Evolutionary conservation across 768 basidiomycete species (phyloP).

Genomic region (Pulveroboletus sp.): DNA sequence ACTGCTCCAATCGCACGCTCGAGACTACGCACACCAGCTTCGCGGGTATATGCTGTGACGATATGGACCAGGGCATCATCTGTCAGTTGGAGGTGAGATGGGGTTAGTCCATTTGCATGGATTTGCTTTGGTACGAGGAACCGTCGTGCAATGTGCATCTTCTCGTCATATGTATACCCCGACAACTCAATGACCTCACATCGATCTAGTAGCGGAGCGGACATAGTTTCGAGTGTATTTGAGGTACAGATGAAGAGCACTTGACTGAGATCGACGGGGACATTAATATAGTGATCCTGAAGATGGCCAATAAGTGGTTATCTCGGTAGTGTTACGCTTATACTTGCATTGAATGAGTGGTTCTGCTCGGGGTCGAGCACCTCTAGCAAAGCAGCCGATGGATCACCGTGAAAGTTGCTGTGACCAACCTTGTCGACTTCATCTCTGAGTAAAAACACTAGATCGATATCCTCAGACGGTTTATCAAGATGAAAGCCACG

Average conservation of each 20-base stretch:
- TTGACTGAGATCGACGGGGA: conserved; percentile 82
- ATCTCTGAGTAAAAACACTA: conserved; percentile 38
- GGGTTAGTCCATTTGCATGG: conserved; percentile 65
- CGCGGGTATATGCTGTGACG: conserved; percentile 78
- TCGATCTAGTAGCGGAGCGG: conserved; percentile 81
- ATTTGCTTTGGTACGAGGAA: conserved; percentile 91
- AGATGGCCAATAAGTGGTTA: background rate
- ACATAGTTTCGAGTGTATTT: conserved; percentile 85
- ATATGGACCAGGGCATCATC: conserved; percentile 69
- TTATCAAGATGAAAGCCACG: conserved; percentile 11
- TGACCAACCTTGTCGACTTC: conserved; percentile 91
- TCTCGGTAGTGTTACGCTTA: background rate
- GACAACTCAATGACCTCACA: conserved; percentile 84
- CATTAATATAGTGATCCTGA: conserved; percentile 88
- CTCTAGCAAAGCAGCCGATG: conserved; percentile 84
- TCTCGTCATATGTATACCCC: conserved; percentile 87
- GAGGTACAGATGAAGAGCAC: conserved; percentile 92
- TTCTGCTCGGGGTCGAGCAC: conserved; percentile 95
- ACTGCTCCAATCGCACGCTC: conserved; percentile 85
- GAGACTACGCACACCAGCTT: conserved; percentile 88
- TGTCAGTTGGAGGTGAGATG: conserved; percentile 56
- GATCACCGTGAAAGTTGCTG: conserved; percentile 88
- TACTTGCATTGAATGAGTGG: conserved; percentile 65
- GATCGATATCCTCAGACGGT: background rate
- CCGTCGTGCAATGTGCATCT: conserved; percentile 79